These are phyloP conservation scores for Mycena epipterygia DNA, from an alignment of 768 basidiomycete genomes.

Conservation along the genomic window DNA sequence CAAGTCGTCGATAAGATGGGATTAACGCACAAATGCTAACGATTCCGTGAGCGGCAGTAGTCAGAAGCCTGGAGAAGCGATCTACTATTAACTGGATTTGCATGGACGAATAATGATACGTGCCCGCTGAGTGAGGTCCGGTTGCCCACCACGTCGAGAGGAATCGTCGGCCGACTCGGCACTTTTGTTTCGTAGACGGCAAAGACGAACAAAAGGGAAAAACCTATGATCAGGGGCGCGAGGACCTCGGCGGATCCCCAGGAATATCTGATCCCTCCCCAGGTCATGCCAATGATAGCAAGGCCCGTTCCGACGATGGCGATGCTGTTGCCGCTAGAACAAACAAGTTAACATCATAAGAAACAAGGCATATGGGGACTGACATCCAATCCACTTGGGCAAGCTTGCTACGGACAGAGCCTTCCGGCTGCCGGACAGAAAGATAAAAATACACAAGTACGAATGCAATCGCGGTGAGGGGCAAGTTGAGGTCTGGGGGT, in stretches of 20 bases:
- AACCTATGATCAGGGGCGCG: slow-evolving; percentile 56
- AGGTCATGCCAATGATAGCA: slow-evolving; percentile 54
- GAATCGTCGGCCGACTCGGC: slow-evolving; percentile 41
- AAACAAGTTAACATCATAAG: background rate
- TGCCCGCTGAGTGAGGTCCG: slow-evolving; percentile 56
- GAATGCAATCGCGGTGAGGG: slow-evolving; percentile 41
- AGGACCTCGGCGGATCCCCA: slow-evolving; percentile 55
- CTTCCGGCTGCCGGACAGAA: slow-evolving; percentile 44
- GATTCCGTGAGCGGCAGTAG: slow-evolving; percentile 40
- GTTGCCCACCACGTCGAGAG: slow-evolving; percentile 48
- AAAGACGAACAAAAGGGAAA: slow-evolving; percentile 46
- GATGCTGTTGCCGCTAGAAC: slow-evolving; percentile 52
- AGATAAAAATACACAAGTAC: slow-evolving; percentile 39
- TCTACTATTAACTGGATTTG: background rate
- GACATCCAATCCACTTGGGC: slow-evolving; percentile 53
- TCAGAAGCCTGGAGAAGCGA: slow-evolving; percentile 48
- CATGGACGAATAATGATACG: slow-evolving; percentile 5
- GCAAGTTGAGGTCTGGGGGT: slow-evolving; percentile 50
- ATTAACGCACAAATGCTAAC: slow-evolving; percentile 37
- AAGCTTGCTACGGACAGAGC: slow-evolving; percentile 45
- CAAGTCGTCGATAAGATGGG: too few relatives aligned
- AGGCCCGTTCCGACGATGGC: slow-evolving; percentile 47
- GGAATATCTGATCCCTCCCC: slow-evolving; percentile 53
- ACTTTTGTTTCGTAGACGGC: slow-evolving; percentile 44
- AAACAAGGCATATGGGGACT: slow-evolving; percentile 21